Evolutionary conservation across 179 eudicot genomes (phyloP).

Genomic region (Vitellaria paradoxa): DNA sequence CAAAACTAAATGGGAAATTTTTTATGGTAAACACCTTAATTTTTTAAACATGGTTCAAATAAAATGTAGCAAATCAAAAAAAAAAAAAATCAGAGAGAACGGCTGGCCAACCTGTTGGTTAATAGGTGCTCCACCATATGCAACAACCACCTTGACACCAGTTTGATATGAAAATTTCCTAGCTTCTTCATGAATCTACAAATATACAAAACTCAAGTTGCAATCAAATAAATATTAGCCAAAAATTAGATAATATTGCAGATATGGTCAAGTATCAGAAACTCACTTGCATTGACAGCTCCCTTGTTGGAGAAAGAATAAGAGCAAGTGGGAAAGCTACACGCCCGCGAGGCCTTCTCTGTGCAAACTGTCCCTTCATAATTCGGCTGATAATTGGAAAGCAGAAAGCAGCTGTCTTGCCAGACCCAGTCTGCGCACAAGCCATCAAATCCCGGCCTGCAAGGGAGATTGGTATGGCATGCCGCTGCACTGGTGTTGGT

Average conservation of each 20-base stretch:
- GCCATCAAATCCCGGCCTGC: slow-evolving; percentile 94
- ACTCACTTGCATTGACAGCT: slow-evolving; percentile 81
- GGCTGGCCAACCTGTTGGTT: slow-evolving; percentile 64
- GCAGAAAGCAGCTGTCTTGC: slow-evolving; percentile 95
- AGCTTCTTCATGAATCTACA: slow-evolving; percentile 89
- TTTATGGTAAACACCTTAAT: background rate
- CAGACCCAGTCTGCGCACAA: slow-evolving; percentile 97
- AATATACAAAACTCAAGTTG: background rate
- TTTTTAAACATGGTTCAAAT: background rate
- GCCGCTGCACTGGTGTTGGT: slow-evolving; percentile 93
- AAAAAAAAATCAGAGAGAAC: background rate
- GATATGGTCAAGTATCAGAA: slow-evolving; percentile 5
- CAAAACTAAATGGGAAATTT: no score
- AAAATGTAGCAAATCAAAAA: background rate
- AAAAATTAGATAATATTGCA: background rate
- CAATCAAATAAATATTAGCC: background rate
- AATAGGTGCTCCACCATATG: slow-evolving; percentile 95
- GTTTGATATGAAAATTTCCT: slow-evolving; percentile 92
- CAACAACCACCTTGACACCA: slow-evolving; percentile 91
- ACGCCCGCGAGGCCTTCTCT: slow-evolving; percentile 63
- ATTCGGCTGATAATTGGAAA: slow-evolving; percentile 94
- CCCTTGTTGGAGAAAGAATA: slow-evolving; percentile 92
- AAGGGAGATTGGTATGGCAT: slow-evolving; percentile 89
- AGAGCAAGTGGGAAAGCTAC: slow-evolving; percentile 86
- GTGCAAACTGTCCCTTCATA: slow-evolving; percentile 53